Percentiles rank a stretch among this genome's conserved stretches.
Evolutionary conservation across 768 basidiomycete species (phyloP).

Genomic region (Suillus placidus): DNA sequence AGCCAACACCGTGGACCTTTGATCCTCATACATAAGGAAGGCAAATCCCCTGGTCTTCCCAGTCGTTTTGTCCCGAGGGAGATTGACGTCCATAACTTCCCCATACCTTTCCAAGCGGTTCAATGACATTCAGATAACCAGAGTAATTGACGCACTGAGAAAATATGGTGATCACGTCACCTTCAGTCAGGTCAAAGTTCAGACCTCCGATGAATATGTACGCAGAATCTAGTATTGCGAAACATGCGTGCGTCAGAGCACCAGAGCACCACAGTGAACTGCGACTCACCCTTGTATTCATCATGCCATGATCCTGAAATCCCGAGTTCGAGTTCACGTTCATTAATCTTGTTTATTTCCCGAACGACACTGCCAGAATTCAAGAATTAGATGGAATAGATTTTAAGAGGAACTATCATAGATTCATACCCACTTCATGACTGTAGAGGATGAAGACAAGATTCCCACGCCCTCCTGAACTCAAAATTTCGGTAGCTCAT

Average conservation of each 20-base stretch:
- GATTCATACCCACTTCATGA: constrained; percentile 69
- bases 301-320: constrained; percentile 88
- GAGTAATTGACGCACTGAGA: constrained; percentile 74
- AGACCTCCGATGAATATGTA: constrained; percentile 94
- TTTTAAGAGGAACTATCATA: constrained; percentile 2
- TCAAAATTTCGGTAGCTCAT: constrained; percentile 20
- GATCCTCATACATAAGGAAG: constrained; percentile 99
- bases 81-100: constrained; percentile 93
- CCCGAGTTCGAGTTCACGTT: constrained; percentile 83
- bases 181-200: constrained; percentile 88
- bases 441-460: constrained; percentile 16
- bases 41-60: constrained; percentile 91
- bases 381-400: constrained; percentile 15
- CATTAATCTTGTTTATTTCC: constrained; percentile 93
- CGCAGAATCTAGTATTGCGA: constrained; percentile 70
- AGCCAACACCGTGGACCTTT: constrained; percentile 91
- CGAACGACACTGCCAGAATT: constrained; percentile 70
- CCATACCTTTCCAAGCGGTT: constrained; percentile 67
- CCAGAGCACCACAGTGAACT: neutral
- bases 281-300: constrained; percentile 75
- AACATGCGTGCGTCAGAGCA: neutral
- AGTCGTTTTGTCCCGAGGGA: constrained; percentile 92
- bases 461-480: constrained; percentile 15
- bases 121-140: constrained; percentile 4
- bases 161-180: constrained; percentile 96